These are phyloP conservation scores for Stachybotrys chartarum DNA, from an alignment of 2,329 filamentous ascomycete genomes.

Conservation along the genomic window DNA sequence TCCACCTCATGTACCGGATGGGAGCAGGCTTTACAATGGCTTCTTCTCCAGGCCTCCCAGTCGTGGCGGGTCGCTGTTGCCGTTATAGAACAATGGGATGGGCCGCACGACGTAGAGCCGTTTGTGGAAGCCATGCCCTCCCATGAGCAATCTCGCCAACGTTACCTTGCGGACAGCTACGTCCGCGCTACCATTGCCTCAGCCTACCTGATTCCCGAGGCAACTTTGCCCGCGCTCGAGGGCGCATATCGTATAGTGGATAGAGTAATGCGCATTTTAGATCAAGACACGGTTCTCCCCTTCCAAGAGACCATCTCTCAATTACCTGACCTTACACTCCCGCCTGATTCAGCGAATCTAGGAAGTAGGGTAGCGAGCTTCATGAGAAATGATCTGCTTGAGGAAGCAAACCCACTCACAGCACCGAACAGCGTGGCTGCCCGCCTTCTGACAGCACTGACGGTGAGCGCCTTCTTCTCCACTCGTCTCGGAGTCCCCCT, in stretches of 20 bases:
- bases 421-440: constrained; percentile 48
- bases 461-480: constrained; percentile 53
- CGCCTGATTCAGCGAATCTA: constrained; percentile 12
- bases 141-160: constrained; percentile 53
- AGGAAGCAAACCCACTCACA: constrained; percentile 58
- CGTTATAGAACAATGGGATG: constrained; percentile 65
- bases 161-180: constrained; percentile 56
- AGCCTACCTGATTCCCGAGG: constrained; percentile 59
- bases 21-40: constrained; percentile 63
- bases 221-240: constrained; percentile 49
- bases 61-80: constrained; percentile 57
- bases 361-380: constrained; percentile 18
- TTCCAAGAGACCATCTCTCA: constrained; percentile 39
- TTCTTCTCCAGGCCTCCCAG: constrained; percentile 49
- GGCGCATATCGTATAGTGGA: constrained; percentile 54
- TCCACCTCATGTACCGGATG: constrained; percentile 50
- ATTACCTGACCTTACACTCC: constrained; percentile 30
- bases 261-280: constrained; percentile 48
- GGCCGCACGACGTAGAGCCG: constrained; percentile 62
- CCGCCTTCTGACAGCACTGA: constrained; percentile 54
- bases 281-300: constrained; percentile 49
- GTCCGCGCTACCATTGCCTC: constrained; percentile 60
- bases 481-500: constrained; percentile 42
- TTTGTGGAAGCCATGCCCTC: constrained; percentile 51
- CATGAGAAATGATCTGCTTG: constrained; percentile 41